Evolutionary conservation across 768 basidiomycete species (phyloP), one percentile per base, ranked within the genome.

Genomic region (Pleurotus platypus): DNA sequence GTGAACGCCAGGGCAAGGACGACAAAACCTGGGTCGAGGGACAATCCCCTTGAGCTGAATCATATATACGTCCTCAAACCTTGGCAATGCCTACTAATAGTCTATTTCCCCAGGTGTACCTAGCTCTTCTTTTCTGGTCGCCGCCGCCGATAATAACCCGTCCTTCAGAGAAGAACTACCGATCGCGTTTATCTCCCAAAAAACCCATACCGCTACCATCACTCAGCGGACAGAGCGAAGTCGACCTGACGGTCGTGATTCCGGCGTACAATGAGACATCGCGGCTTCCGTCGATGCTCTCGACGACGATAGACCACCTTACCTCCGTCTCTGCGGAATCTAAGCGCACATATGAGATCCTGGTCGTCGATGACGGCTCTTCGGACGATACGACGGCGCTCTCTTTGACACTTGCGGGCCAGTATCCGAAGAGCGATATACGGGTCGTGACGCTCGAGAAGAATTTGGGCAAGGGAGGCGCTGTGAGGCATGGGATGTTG

Each of bases 381-480:
- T 74, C 72, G 30, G 94, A 98, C 70, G 82, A 72, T 15, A 98
- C 95, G 0, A 76, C 85, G 0, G 69, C 75, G 2, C 70, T 78
- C 13, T 90, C 90, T 2, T 75, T 96, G 47, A 64, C 76, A 37
- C 77, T 94, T 46, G 90, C 89, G 3, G 68, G 71, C 13, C 70
- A 80, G 58, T 77, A 89, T 63, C 64, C 79, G 2, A 68, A 75
- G 13, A 75, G 72, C 57, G 85, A 90, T 63, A 86, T 97, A 57
- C 83, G 87, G 58, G 84, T 97, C 18, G 83, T 96, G 56, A 84
- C 79, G 18, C 75, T 98, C 57, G 84, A 84, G 67, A 75, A 78
- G 64, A 98, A 98, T 66, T 72, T 89, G 15, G 94, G 94, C 1
- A 98, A 98, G 67, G 95, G 95, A 16, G 95, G 94, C 2, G 92